Evolutionary conservation across 164 flowering plant genomes (phyloP).

Genomic region (Nymphaea colorata): DNA sequence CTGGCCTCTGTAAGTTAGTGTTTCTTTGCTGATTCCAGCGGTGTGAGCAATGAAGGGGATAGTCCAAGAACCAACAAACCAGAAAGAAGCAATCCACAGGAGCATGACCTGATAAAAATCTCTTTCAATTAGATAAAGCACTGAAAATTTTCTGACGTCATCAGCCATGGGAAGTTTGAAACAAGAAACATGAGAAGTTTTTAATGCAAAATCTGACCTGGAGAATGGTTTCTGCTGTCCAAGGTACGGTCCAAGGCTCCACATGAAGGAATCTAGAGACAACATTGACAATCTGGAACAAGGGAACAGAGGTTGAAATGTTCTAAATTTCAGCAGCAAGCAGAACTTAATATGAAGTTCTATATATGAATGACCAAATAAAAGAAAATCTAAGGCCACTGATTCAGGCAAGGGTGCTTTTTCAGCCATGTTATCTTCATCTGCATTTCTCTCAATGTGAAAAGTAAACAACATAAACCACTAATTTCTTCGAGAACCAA

Average conservation of each 20-base stretch:
- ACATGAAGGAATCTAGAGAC: constrained; percentile 29
- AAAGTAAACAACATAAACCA: not conserved
- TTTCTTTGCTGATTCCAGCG: constrained; percentile 67
- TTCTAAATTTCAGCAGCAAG: not conserved
- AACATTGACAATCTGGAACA: constrained; percentile 51
- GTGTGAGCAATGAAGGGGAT: constrained; percentile 78
- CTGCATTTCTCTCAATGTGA: not conserved
- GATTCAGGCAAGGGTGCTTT: not conserved
- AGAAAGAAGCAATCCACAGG: constrained; percentile 87
- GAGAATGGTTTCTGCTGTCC: constrained; percentile 82
- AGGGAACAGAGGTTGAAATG: not conserved
- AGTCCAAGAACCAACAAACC: constrained; percentile 96
- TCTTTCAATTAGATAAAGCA: not conserved
- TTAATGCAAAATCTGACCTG: constrained; percentile 27
- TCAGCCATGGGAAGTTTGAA: not conserved
- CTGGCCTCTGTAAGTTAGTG: constrained; percentile 81
- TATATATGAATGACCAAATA: not conserved
- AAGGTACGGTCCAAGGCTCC: constrained; percentile 82
- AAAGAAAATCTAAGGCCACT: not conserved
- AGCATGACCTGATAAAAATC: constrained; percentile 62
- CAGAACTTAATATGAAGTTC: not conserved
- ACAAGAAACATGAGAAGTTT: not conserved
- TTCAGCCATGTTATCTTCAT: not conserved
- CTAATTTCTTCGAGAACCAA: not conserved
- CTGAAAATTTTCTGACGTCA: not conserved